Evolutionary conservation across 495 filamentous ascomycete genomes (phyloP).

Genomic region (Clavariopsis aquatica): DNA sequence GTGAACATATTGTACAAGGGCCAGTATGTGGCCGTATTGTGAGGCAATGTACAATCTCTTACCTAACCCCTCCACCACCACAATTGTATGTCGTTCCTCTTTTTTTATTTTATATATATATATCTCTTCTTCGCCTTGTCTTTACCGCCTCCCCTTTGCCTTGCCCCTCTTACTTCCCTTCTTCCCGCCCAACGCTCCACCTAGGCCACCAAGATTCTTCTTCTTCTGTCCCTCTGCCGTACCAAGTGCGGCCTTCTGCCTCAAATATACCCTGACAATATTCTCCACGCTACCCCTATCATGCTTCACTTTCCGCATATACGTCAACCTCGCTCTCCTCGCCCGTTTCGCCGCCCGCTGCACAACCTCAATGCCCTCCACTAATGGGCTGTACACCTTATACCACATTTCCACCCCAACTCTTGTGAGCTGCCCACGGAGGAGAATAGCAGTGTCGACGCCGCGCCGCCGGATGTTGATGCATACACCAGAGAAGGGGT

Average conservation of each 20-base stretch:
- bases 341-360: slow-evolving; percentile 80
- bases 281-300: slow-evolving; percentile 71
- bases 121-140: background rate
- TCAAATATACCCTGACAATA: slow-evolving; percentile 67
- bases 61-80: too few species aligned
- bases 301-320: slow-evolving; percentile 77
- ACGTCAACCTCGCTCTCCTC: slow-evolving; percentile 85
- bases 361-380: slow-evolving; percentile 90
- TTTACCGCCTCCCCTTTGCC: slow-evolving; percentile 7
- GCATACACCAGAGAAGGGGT: slow-evolving; percentile 86
- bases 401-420: slow-evolving; percentile 97
- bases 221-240: slow-evolving; percentile 31
- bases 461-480: slow-evolving; percentile 81
- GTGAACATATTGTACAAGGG: too few species aligned
- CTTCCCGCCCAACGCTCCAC: slow-evolving; percentile 28
- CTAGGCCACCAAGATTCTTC: slow-evolving; percentile 21
- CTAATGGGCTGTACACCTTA: slow-evolving; percentile 87
- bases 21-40: too few species aligned
- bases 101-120: too few species aligned
- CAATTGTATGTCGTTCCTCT: too few species aligned
- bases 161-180: slow-evolving; percentile 39
- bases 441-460: slow-evolving; percentile 79
- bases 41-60: too few species aligned
- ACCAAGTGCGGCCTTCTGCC: slow-evolving; percentile 57
- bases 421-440: slow-evolving; percentile 77